Conservation (phyloP, 495 filamentous ascomycete genomes). For the Podospora sp. region DNA sequence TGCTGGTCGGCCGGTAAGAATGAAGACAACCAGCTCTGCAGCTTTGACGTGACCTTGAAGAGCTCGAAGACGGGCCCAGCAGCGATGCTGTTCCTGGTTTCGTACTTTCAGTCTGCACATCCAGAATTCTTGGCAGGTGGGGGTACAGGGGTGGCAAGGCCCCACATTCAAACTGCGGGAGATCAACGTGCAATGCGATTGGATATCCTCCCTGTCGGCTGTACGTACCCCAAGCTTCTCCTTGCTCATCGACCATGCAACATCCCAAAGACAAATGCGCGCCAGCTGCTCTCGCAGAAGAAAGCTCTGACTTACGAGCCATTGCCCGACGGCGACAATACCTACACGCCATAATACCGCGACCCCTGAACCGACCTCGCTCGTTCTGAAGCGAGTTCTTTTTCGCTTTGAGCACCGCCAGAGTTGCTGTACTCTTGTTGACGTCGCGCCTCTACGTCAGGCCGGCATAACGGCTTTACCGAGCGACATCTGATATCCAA, state of each 20-base stretch:
- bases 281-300: background rate
- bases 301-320: background rate
- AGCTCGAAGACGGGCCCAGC: too few species aligned
- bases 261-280: constrained; percentile 4
- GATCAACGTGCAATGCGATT: constrained; percentile 7
- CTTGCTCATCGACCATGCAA: background rate
- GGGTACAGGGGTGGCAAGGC: background rate
- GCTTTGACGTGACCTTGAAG: too few species aligned
- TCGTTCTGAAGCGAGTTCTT: background rate
- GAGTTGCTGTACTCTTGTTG: background rate
- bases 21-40: too few species aligned
- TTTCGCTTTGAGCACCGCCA: background rate
- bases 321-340: background rate
- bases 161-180: constrained; percentile 10
- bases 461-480: background rate
- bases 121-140: background rate
- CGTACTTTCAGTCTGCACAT: background rate
- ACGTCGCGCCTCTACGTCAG: background rate
- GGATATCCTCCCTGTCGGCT: background rate
- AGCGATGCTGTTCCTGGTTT: background rate
- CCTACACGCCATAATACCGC: background rate
- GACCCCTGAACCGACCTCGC: background rate
- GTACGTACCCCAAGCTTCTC: constrained; percentile 12
- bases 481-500: background rate
- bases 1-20: too few species aligned